Conservation (phyloP, 2,329 filamentous ascomycete genomes). For the Fonsecaea pugnacius region DNA sequence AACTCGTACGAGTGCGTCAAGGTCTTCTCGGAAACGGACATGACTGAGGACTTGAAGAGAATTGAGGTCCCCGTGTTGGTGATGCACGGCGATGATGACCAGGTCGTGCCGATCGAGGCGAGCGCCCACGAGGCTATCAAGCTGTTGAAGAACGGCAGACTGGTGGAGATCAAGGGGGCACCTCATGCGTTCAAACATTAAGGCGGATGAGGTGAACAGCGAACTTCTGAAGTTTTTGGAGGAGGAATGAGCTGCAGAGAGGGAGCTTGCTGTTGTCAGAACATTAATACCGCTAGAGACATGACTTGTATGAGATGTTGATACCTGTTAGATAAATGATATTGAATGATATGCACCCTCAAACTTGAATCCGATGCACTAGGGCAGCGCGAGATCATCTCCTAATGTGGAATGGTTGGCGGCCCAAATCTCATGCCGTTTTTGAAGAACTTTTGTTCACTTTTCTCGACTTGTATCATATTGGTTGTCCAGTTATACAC, state of each 20-base stretch:
- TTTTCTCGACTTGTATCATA: neutral
- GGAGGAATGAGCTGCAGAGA: neutral
- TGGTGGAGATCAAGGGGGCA: conserved; percentile 7
- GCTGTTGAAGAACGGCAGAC: conserved; percentile 10
- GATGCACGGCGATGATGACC: conserved; percentile 50
- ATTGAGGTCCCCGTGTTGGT: conserved; percentile 47
- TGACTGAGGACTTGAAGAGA: conserved; percentile 48
- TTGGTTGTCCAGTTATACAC: neutral
- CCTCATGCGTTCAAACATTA: conserved; percentile 19
- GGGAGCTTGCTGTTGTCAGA: no score
- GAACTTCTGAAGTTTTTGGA: conserved; percentile 20
- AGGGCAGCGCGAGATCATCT: neutral
- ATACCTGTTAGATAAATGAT: neutral
- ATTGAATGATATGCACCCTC: neutral
- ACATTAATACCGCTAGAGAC: neutral
- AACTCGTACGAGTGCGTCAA: conserved; percentile 48
- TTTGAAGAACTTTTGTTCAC: neutral
- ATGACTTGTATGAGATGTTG: neutral
- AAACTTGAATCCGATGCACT: neutral
- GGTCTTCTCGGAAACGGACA: conserved; percentile 50
- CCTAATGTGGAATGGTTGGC: neutral
- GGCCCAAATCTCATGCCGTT: neutral
- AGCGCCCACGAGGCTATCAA: conserved; percentile 13
- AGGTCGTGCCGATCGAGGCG: conserved; percentile 37
- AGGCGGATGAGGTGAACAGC: conserved; percentile 6